Conservation (phyloP, 2,329 filamentous ascomycete genomes). For the Hymenoscyphus occultus region DNA sequence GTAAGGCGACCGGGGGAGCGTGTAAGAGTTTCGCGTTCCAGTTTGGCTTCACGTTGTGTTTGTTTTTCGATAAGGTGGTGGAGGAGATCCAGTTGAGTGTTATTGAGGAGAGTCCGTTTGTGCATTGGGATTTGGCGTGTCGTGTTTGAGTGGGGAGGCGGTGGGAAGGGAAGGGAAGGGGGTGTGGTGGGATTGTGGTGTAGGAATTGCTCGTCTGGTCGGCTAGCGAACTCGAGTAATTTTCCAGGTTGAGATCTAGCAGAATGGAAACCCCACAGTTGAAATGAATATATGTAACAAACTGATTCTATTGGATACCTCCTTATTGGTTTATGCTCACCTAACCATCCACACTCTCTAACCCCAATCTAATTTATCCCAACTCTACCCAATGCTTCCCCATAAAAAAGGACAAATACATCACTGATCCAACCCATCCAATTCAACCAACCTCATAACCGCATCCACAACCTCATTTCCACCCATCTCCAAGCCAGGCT, state of each 20-base stretch:
- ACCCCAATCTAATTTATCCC: not conserved
- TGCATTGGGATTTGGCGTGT: constrained; percentile 21
- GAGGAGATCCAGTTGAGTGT: constrained; percentile 19
- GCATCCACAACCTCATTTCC: constrained; percentile 68
- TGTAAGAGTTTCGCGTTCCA: constrained; percentile 19
- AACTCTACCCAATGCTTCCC: not conserved
- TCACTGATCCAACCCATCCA: constrained; percentile 73
- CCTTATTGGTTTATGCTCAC: too few relatives aligned
- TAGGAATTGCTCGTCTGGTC: too few relatives aligned
- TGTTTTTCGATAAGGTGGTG: constrained; percentile 20
- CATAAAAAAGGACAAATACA: not conserved
- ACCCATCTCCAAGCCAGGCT: constrained; percentile 59
- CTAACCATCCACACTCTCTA: not conserved
- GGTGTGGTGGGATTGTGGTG: not conserved
- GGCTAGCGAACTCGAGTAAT: too few relatives aligned
- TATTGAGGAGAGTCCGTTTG: constrained; percentile 15
- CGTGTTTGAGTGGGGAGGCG: constrained; percentile 3
- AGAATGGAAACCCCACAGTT: too few relatives aligned
- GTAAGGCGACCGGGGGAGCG: constrained; percentile 4
- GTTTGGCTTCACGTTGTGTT: constrained; percentile 17
- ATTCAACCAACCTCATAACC: constrained; percentile 78
- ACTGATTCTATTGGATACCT: too few relatives aligned
- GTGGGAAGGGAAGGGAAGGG: too few relatives aligned
- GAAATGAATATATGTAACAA: too few relatives aligned
- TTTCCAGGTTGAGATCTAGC: too few relatives aligned